A percentile compares a stretch with the other conserved stretches of the same genome.
These are phyloP conservation scores for Phlyctochytrium planicorne DNA, from an alignment of 192 early-diverging fungal genomes.

Conservation along the genomic window DNA sequence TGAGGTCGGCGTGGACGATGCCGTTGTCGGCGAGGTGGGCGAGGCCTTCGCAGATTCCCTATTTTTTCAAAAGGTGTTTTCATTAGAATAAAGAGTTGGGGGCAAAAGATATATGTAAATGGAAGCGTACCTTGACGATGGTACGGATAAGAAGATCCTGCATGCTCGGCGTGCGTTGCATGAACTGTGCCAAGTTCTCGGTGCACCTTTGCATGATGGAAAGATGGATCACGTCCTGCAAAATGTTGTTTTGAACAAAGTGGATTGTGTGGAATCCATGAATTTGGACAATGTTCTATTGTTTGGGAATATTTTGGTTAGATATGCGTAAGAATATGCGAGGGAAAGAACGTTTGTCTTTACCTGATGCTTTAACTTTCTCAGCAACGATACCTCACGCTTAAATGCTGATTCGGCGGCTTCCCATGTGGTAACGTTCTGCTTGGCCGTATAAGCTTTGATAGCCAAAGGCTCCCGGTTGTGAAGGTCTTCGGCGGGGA, in stretches of 20 bases:
- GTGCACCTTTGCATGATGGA: neutral
- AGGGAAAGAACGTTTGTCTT: neutral
- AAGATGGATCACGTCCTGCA: neutral
- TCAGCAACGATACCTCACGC: neutral
- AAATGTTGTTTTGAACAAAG: too few relatives aligned
- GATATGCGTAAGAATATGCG: too few relatives aligned
- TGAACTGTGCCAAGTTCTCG: neutral
- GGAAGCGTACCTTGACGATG: slow-evolving; percentile 2
- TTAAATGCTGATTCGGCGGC: neutral
- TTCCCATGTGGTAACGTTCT: neutral
- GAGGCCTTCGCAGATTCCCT: slow-evolving; percentile 82
- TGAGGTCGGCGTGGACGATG: slow-evolving; percentile 92
- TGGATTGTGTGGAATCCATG: too few relatives aligned
- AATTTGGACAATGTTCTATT: too few relatives aligned
- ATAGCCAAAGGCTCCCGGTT: neutral
- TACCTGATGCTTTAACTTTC: neutral
- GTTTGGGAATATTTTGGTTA: too few relatives aligned
- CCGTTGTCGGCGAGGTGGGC: slow-evolving; percentile 82
- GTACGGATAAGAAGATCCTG: neutral
- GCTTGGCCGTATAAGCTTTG: neutral
- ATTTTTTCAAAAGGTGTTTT: too few relatives aligned
- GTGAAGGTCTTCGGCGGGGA: slow-evolving; percentile 2
- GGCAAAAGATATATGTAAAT: too few relatives aligned
- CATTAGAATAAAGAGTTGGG: too few relatives aligned
- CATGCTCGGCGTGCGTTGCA: neutral